These are phyloP conservation scores for Populus davidiana DNA, from an alignment of 345 rosid species.

Conservation along the genomic window DNA sequence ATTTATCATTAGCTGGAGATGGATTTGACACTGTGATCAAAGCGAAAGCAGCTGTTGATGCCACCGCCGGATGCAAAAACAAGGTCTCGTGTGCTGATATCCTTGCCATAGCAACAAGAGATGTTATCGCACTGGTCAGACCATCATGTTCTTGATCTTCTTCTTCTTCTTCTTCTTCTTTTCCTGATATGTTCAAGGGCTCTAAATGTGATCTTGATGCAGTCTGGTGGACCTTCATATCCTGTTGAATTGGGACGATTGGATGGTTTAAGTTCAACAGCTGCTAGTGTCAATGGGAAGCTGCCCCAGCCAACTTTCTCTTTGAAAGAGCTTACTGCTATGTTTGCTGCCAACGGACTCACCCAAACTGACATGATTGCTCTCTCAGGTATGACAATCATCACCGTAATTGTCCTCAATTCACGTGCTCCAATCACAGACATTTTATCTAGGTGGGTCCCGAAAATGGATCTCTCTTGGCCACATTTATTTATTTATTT, in stretches of 20 bases:
- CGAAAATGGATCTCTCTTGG: too few relatives aligned
- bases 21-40: slow-evolving; percentile 85
- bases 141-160: neutral
- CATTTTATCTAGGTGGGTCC: too few relatives aligned
- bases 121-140: slow-evolving; percentile 58
- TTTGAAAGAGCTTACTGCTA: slow-evolving; percentile 59
- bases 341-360: slow-evolving; percentile 60
- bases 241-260: slow-evolving; percentile 74
- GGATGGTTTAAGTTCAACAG: slow-evolving; percentile 67
- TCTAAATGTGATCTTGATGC: slow-evolving; percentile 6
- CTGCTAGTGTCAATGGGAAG: slow-evolving; percentile 51
- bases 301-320: slow-evolving; percentile 62
- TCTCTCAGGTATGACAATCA: slow-evolving; percentile 52
- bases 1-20: slow-evolving; percentile 60
- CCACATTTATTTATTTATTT: too few relatives aligned
- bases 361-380: slow-evolving; percentile 82
- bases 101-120: slow-evolving; percentile 83
- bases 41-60: slow-evolving; percentile 80
- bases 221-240: slow-evolving; percentile 85
- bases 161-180: neutral
- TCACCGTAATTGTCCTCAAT: too few relatives aligned
- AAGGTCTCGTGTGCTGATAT: slow-evolving; percentile 95
- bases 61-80: slow-evolving; percentile 66
- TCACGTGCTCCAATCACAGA: too few relatives aligned
- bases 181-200: too few relatives aligned